A percentile compares a stretch with the other conserved stretches of the same genome.
Conservation (phyloP, 345 rosid genomes). For the Alliaria petiolata region DNA sequence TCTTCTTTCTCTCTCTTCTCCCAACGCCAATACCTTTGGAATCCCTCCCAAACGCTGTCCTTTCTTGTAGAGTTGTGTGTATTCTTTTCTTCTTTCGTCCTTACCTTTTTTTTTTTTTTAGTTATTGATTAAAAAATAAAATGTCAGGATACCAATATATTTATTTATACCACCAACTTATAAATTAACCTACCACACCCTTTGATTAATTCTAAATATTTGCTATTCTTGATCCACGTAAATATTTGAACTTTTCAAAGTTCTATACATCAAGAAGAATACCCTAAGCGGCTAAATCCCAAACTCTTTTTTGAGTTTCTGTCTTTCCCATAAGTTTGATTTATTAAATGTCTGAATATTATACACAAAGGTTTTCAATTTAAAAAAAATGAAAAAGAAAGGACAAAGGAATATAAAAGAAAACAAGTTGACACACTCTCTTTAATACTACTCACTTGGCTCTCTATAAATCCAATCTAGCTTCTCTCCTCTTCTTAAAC, state of each 20-base stretch:
- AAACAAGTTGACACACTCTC: conserved; percentile 35
- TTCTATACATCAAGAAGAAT: not conserved
- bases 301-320: not conserved
- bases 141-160: too few relatives aligned
- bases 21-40: conserved; percentile 68
- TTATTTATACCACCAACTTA: too few relatives aligned
- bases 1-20: conserved; percentile 7
- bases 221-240: not conserved
- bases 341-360: too few relatives aligned
- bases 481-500: conserved; percentile 15
- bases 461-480: conserved; percentile 23
- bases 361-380: not conserved
- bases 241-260: not conserved
- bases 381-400: conserved; percentile 6
- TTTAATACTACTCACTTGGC: conserved; percentile 20
- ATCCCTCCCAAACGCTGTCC: conserved; percentile 36
- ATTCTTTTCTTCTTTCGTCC: too few relatives aligned
- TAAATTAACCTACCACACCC: too few relatives aligned
- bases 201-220: too few relatives aligned
- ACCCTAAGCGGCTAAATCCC: too few relatives aligned
- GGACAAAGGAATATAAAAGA: conserved; percentile 30
- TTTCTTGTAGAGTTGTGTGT: not conserved
- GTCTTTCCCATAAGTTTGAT: conserved; percentile 2
- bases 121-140: not conserved
- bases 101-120: not conserved